Percentiles rank a stretch among this genome's conserved stretches.
These are phyloP conservation scores for Pythium insidiosum DNA, from an alignment of 352 stramenopile genomes.

Conservation along the genomic window DNA sequence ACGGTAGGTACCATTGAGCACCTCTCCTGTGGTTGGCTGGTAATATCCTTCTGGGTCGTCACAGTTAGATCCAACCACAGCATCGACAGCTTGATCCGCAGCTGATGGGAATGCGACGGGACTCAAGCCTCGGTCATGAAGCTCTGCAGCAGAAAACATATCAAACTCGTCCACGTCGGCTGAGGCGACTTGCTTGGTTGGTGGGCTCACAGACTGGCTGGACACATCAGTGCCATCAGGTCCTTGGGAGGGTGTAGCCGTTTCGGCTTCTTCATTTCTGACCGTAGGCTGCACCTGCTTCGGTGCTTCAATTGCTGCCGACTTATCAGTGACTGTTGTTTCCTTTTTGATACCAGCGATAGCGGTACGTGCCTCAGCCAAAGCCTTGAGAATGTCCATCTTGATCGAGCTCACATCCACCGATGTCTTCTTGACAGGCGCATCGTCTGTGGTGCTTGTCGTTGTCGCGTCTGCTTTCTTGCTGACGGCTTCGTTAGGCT, in stretches of 20 bases:
- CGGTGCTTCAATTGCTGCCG: neutral
- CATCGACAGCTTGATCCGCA: conserved; percentile 23
- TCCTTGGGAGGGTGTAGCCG: neutral
- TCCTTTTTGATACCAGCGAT: conserved; percentile 53
- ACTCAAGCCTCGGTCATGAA: conserved; percentile 31
- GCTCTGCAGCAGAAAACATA: conserved; percentile 80
- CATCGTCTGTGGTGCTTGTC: neutral
- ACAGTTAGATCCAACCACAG: conserved; percentile 83
- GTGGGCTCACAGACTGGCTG: too few relatives aligned
- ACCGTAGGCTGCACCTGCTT: neutral
- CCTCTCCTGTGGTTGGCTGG: conserved; percentile 90
- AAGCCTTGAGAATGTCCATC: conserved; percentile 67
- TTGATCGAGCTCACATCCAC: conserved; percentile 76
- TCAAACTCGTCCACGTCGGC: conserved; percentile 68
- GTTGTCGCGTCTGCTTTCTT: neutral
- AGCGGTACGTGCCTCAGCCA: conserved; percentile 63
- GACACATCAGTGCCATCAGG: too few relatives aligned
- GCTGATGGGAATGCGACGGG: conserved; percentile 14
- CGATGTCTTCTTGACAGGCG: neutral
- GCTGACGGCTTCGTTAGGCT: too few relatives aligned
- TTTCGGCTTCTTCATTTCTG: neutral
- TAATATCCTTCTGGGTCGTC: conserved; percentile 99
- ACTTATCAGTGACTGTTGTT: conserved; percentile 3
- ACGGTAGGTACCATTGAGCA: conserved; percentile 88
- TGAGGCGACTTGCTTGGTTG: conserved; percentile 4